Base-by-base conservation (phyloP, 2,329 filamentous ascomycete species). In the Eurotiales sp. region DNA sequence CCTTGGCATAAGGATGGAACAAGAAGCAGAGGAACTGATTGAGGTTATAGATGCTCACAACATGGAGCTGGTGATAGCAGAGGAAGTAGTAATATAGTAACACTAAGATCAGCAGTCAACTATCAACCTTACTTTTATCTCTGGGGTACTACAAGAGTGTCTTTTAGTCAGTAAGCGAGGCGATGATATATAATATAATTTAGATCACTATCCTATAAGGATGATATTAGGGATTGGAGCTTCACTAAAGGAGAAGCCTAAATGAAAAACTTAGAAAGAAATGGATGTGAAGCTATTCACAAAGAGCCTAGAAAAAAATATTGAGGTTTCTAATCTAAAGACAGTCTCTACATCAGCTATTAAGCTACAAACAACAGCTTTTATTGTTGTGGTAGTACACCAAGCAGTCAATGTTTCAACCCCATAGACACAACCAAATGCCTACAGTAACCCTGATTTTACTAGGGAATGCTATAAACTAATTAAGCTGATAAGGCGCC, bases 121-220 rank as follows among this genome's bases (percentile, higher is more conserved):
- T 0, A 46, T 46, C 8, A 17, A 46, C 5, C 43, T 46, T 4
- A 46, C 43, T 0, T 34, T 46, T 3, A 3, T 46, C 2, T 46
- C 43, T 10, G 14, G 8, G 0, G 29, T 4, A 3, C 43, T 46
- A 0, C 21, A 21, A 8, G 7, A 46, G 8, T 19, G 29, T 2
- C 29, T 46, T 2, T 11, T 46, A 3, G n/a, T 22, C 11, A 56
- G 51, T 27, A 48, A 58, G 25, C 40, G 54, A 11, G 56, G 55
- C 1, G 46, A 50, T 8, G 51, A 57, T 2, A n/a, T 63, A 1
- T 55, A 64, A 37, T 58, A 55, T 34, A 53, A 61, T 45, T 66
- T 58, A 0, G 59, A 66, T 49, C 58, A 64, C 50, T 58, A 59
- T 39, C 60, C 58, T 21, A 58, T 63, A 17, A 14, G 50, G 6